Base-by-base conservation (phyloP, 129 eudicot genomes). In the Flaveria sonorensis region DNA sequence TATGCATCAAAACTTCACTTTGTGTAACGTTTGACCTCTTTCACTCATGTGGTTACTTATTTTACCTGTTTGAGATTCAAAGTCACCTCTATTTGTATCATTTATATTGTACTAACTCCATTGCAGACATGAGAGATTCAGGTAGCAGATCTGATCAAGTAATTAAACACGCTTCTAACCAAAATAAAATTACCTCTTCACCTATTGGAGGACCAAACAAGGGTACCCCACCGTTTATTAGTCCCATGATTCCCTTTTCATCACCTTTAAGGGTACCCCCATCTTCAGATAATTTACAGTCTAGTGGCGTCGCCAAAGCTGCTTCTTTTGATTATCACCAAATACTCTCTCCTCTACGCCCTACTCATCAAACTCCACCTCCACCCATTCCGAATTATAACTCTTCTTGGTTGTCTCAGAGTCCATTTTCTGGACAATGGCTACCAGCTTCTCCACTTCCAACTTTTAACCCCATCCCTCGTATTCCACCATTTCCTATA, bases 211-310 rank as follows among this genome's bases (percentile, higher is more conserved):
- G 85, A 81, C 53, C 77, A 48, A 80, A 76, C 85, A 86, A 85
- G 83, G 86, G 77, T 59, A 70, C 78, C 57, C 85, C 76, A 65
- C 81, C 88, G 3, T 67, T 71, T 73, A 63, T 82, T 53, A 86
- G 68, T 71, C 89, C 96, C 14, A 81, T 86, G 72, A 85, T 91
- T 19, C 93, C 97, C 68, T 85, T 81, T 68, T 86, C 96, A n/a
- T 91, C 97, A 0, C 93, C 98, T 23, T 78, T 91, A 77, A 91
- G 98, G 98, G 76, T 72, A 72, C 89, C 20, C 43, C 88, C 50
- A 36, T 36, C 96, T 51, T 84, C 76, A 63, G 89, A 83, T 70
- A 81, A 79, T 70, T 83, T 86, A 64, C 85, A 82, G 46, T 66
- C 89, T 24, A 79, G 79, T 79, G 80, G 78, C 79, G 36, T 73